Conservation (phyloP, 2,329 filamentous ascomycete genomes). For the Aspergillus vadensis region DNA sequence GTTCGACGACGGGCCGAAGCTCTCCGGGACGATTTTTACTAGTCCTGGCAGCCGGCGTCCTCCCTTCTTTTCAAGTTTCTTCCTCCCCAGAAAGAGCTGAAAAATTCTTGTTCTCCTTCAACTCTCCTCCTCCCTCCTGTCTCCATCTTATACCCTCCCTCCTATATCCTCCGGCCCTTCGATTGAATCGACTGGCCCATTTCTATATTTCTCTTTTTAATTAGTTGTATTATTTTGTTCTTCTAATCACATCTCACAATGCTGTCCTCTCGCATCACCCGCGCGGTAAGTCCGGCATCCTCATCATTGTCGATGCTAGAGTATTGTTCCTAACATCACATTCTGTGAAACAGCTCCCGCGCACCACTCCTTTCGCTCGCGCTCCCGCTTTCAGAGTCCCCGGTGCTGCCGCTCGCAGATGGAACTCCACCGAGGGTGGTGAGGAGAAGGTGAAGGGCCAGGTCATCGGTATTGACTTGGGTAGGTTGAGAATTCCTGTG, state of each 20-base stretch:
- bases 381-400: conserved; percentile 70
- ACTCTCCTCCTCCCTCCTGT: conserved; percentile 10
- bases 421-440: conserved; percentile 55
- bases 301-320: neutral
- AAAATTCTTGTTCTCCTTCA: conserved; percentile 26
- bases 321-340: conserved; percentile 11
- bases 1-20: conserved; percentile 41
- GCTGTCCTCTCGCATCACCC: conserved; percentile 70
- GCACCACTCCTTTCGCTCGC: conserved; percentile 71
- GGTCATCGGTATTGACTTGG: conserved; percentile 97
- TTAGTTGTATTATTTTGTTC: conserved; percentile 39
- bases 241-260: conserved; percentile 54
- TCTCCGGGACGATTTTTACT: conserved; percentile 39
- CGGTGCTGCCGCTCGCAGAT: conserved; percentile 68
- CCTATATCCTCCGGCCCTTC: conserved; percentile 23
- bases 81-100: conserved; percentile 20
- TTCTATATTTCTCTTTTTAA: conserved; percentile 32
- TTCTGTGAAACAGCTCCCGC: conserved; percentile 64
- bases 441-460: conserved; percentile 86
- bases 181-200: conserved; percentile 39
- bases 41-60: conserved; percentile 23
- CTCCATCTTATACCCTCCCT: conserved; percentile 20
- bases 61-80: conserved; percentile 35
- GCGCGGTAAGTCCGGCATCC: conserved; percentile 65
- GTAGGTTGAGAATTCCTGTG: conserved; percentile 53